A percentile compares a stretch with the other conserved stretches of the same genome.
Conservation (phyloP, 2,329 filamentous ascomycete species). For the Paraconiothyrium brasiliense region DNA sequence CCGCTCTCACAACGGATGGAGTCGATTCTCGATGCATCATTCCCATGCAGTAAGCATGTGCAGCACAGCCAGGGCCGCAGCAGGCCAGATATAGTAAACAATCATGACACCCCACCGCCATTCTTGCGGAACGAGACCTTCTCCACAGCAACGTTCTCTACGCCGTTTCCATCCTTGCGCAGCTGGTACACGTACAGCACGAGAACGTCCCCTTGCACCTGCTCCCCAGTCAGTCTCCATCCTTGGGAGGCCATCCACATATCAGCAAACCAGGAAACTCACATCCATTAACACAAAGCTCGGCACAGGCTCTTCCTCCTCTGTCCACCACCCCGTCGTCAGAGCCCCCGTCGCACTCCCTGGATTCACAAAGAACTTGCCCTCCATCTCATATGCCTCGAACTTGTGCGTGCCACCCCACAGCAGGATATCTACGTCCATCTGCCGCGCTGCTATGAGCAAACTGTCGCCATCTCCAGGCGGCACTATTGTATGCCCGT, state of each 20-base stretch:
- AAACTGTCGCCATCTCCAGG: constrained; percentile 72
- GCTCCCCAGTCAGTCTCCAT: constrained; percentile 30
- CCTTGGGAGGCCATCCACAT: background rate
- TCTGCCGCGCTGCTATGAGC: constrained; percentile 73
- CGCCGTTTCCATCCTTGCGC: constrained; percentile 61
- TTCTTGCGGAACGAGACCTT: constrained; percentile 66
- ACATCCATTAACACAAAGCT: constrained; percentile 99
- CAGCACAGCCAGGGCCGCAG: constrained; percentile 20
- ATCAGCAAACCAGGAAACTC: constrained; percentile 55
- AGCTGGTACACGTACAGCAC: constrained; percentile 89
- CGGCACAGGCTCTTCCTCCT: constrained; percentile 74
- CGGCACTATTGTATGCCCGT: constrained; percentile 77
- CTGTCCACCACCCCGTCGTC: constrained; percentile 67
- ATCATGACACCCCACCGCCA: constrained; percentile 50
- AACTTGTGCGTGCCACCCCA: constrained; percentile 77
- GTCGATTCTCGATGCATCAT: constrained; percentile 4
- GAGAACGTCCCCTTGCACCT: constrained; percentile 96
- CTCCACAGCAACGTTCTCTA: constrained; percentile 64
- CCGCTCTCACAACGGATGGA: constrained; percentile 26
- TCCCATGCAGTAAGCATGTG: constrained; percentile 16
- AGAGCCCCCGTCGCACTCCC: constrained; percentile 74
- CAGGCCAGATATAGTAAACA: constrained; percentile 18
- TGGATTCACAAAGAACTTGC: constrained; percentile 76
- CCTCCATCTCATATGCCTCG: constrained; percentile 76
- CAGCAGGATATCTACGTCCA: constrained; percentile 75